Base-by-base conservation (phyloP, 1,139 yeast genomes). In the Eremothecium sinecaudum region DNA sequence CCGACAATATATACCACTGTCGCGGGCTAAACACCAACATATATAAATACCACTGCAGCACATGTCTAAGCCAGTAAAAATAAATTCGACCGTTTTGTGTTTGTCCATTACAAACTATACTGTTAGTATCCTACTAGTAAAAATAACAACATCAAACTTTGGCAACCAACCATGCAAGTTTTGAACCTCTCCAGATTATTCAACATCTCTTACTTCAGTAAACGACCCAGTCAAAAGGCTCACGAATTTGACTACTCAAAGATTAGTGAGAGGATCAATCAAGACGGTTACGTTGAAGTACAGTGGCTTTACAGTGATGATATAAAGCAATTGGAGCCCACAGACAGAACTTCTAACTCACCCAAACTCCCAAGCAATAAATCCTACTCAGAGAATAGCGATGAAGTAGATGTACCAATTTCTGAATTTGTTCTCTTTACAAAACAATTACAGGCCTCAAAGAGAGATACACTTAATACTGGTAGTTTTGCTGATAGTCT, bases 171-270 rank as follows among this genome's bases (percentile, higher is more conserved):
- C n/a, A 27, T 27, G 30, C 30, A 27, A 16, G 30, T 27, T 27
- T 27, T 19, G 30, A 16, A 27, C 30, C 30, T 27, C 21, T 27
- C 30, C n/a, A 27, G 30, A 17, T 14, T 27, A 18, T 16, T 27
- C 19, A 16, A 27, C 30, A 27, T 27, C 14, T 11, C 30, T 9
- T 17, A 27, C 14, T 27, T 27, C 21, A 27, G 17, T 21, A 27
- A 18, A 14, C n/a, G 9, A n/a, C 21, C 30, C 9, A 4, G n/a
- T 10, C 21, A 17, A 4, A 16, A 17, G 11, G 30, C 11, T 4
- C 11, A 9, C 11, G 12, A 10, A 15, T n/a, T 16, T 11, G 21
- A 27, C 21, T 18, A 27, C 13, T 18, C 21, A 12, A 6, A 16
- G n/a, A 27, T 27, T 14, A 27, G 30, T 17, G 30, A 27, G 11